phyloP scores from a whole-genome alignment of 495 filamentous ascomycete genomes.

The Cladorrhinum samala region DNA sequence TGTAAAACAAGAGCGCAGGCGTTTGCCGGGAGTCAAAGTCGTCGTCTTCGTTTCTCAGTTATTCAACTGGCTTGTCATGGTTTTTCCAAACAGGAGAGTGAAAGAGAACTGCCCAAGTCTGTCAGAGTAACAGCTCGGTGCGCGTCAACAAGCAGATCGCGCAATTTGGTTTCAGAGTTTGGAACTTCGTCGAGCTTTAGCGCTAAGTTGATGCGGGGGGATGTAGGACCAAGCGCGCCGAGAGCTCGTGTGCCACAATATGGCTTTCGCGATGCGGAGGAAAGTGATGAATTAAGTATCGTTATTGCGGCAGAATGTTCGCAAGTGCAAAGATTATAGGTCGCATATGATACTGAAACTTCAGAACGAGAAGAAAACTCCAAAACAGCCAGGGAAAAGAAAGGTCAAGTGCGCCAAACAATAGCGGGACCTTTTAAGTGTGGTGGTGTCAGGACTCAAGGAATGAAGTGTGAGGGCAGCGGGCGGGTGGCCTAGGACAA shows the following conservation, averaged over 20 bases:
- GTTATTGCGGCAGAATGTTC: neutral
- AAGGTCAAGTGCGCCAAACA: neutral
- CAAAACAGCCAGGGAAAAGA: neutral
- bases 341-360: neutral
- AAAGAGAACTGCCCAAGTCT: too few relatives aligned
- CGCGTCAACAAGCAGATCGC: too few relatives aligned
- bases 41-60: neutral
- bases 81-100: too few relatives aligned
- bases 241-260: neutral
- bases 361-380: neutral
- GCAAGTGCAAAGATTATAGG: neutral
- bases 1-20: neutral
- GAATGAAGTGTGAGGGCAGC: neutral
- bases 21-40: neutral
- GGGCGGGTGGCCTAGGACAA: neutral
- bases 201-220: neutral
- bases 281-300: neutral
- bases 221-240: too few relatives aligned
- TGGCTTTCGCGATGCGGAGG: neutral
- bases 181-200: neutral
- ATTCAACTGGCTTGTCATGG: neutral
- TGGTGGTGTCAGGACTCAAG: neutral
- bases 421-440: too few relatives aligned
- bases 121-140: too few relatives aligned
- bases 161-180: too few relatives aligned